Conservation (phyloP, 1,139 yeast species). For the Torulaspora globosa region DNA sequence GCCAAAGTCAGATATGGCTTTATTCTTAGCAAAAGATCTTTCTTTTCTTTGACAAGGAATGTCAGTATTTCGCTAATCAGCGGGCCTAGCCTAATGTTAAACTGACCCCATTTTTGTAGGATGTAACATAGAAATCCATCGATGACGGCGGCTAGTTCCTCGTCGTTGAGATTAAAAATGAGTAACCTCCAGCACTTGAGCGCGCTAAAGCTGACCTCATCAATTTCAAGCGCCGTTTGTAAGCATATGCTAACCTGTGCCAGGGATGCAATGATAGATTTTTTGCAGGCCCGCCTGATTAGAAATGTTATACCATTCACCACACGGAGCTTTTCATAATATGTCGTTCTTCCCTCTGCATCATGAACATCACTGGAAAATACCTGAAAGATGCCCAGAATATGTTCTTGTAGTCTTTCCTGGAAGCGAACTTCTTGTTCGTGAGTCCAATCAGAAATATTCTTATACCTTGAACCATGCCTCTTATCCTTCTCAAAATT, state of each 20-base stretch:
- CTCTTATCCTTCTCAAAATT: constrained; percentile 31
- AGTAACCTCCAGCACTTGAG: constrained; percentile 65
- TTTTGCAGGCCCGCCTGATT: constrained; percentile 52
- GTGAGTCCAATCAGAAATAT: constrained; percentile 27
- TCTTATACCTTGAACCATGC: constrained; percentile 29
- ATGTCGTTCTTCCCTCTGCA: constrained; percentile 64
- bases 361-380: constrained; percentile 80
- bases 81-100: constrained; percentile 46
- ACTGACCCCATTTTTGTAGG: constrained; percentile 58
- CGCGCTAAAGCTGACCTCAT: constrained; percentile 58
- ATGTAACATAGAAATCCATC: constrained; percentile 55
- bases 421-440: constrained; percentile 32
- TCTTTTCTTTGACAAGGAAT: constrained; percentile 61
- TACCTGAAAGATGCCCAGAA: constrained; percentile 72
- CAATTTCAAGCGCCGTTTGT: constrained; percentile 70
- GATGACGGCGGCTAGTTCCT: constrained; percentile 51
- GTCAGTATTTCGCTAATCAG: constrained; percentile 65
- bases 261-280: constrained; percentile 65
- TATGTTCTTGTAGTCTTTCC: constrained; percentile 49
- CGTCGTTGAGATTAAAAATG: constrained; percentile 47
- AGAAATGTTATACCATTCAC: constrained; percentile 70
- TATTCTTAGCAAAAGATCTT: constrained; percentile 41
- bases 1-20: constrained; percentile 36
- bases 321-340: constrained; percentile 66
- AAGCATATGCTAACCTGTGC: constrained; percentile 88